Base-by-base conservation (phyloP, 176 grass and related monocot species). In the Chloris gayana region DNA sequence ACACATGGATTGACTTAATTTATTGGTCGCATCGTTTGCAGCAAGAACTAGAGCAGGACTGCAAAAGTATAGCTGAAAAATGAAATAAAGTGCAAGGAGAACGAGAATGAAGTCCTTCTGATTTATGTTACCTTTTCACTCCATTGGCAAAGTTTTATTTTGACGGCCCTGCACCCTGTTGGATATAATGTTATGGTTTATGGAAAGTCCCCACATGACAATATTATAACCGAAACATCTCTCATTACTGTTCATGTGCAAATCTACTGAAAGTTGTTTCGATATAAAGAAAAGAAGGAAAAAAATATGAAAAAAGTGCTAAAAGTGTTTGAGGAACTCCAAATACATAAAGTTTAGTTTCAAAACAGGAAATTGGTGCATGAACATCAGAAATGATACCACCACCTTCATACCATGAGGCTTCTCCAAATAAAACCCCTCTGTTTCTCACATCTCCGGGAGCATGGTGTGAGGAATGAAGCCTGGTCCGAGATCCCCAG, bases 381-480 rank as follows among this genome's bases (percentile, higher is more conserved):
- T 46, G 57, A 17, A 12, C 7, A 44, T 34, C 56, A 45, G 31
- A 74, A 32, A 25, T 7, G 37, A 68, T 11, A 26, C 8, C 6
- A 62, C 6, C 24, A 64, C 14, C 44, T 8, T 18, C 9, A 5
- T 63, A 63, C 6, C 0, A 4, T 0, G 11, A 41, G 4, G 21
- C 42, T 44, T 5, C 9, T 27, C 18, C 5, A 1, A 4, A 2
- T 26, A 37, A 4, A 75, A 49, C 3, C 25, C 15, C 6, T 18
- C 0, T 4, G 17, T 31, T 62, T 29, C 53, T 41, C 9, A 0
- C 4, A 32, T 14, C 4, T 27, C 6, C 0, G 3, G 57, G 50
- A 76, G 44, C 85, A 56, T 0, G 42, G 66, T 77, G 79, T 82
- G 65, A 64, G 85, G 85, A 87, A 87, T 82, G 79, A 87, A 82